Evolutionary conservation across 2,329 filamentous ascomycete species (phyloP).

Genomic region (Ampelomyces quisqualis): DNA sequence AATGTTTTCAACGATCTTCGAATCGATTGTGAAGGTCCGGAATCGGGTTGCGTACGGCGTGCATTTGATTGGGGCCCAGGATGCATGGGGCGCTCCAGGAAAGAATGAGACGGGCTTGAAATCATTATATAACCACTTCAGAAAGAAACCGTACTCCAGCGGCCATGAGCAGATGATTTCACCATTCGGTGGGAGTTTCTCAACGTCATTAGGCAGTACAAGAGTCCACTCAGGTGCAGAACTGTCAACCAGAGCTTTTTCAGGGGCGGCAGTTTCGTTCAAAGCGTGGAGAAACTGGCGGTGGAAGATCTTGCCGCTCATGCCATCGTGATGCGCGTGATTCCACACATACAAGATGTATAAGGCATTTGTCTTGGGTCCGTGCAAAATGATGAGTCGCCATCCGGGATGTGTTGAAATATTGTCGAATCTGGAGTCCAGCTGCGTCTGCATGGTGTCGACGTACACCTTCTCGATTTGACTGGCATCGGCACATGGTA

Average conservation of each 20-base stretch:
- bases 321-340: no score
- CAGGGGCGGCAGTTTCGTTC: background rate
- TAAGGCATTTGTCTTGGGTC: no score
- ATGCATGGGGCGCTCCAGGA: constrained; percentile 7
- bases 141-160: background rate
- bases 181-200: background rate
- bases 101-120: background rate
- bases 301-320: no score
- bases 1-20: constrained; percentile 15
- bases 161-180: background rate
- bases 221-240: background rate
- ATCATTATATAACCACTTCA: background rate
- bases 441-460: no score
- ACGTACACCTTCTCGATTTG: no score
- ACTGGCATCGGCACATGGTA: no score
- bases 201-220: background rate
- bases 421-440: no score
- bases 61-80: constrained; percentile 14
- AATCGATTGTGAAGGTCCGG: constrained; percentile 15
- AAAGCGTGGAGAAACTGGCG: background rate
- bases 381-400: no score
- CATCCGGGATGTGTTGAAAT: no score
- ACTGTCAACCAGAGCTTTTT: no score
- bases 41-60: constrained; percentile 16
- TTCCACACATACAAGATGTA: no score